phyloP scores from a whole-genome alignment of 1,284 basidiomycete species.

The Ustilago vetiveriae region DNA sequence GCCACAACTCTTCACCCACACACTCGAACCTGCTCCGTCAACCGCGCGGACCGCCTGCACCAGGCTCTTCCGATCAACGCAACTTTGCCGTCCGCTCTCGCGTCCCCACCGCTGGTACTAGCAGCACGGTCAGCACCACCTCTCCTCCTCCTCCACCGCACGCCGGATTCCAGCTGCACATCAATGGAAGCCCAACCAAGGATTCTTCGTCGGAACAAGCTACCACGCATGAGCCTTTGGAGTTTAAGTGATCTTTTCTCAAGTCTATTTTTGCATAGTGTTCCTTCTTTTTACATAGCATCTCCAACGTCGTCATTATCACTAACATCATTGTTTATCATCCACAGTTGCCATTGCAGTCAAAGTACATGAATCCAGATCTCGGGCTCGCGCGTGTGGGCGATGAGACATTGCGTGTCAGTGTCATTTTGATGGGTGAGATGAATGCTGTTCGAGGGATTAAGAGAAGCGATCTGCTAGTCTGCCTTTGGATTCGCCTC shows the following conservation, averaged over 20 bases:
- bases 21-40: constrained; percentile 49
- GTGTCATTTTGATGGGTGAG: no score
- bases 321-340: no score
- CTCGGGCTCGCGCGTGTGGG: no score
- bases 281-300: no score
- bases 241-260: constrained; percentile 25
- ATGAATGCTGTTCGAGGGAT: no score
- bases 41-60: constrained; percentile 52
- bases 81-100: constrained; percentile 54
- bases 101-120: constrained; percentile 24
- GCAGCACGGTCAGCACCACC: constrained; percentile 1
- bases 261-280: background rate
- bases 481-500: background rate
- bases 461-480: constrained; percentile 36
- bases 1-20: constrained; percentile 19
- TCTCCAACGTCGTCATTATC: background rate
- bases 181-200: constrained; percentile 40
- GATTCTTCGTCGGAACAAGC: constrained; percentile 19
- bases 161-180: constrained; percentile 25
- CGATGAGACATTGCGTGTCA: no score
- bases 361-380: no score
- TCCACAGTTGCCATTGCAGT: no score
- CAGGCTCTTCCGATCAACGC: constrained; percentile 33
- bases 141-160: constrained; percentile 9
- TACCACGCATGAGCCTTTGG: constrained; percentile 43